Conservation (phyloP, 305 asterid genomes). For the Fraxinus paxiana region DNA sequence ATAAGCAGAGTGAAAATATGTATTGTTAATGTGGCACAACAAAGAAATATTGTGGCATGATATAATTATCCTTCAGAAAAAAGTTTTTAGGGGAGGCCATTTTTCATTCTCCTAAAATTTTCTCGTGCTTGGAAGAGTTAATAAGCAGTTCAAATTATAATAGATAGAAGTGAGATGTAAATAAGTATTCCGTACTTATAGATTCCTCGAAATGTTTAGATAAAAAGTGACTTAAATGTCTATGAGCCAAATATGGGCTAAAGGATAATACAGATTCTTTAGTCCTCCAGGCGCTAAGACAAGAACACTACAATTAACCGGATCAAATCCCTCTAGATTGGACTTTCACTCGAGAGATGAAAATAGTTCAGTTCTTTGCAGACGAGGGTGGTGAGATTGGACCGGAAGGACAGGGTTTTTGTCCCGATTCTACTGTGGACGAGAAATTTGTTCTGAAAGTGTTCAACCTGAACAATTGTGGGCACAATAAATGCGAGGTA, state of each 20-base stretch:
- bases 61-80: not conserved
- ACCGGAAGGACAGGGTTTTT: not conserved
- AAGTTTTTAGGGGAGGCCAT: not conserved
- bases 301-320: not conserved
- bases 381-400: not conserved
- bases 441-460: not conserved
- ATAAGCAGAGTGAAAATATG: not conserved
- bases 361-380: not conserved
- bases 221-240: not conserved
- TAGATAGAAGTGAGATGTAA: not conserved
- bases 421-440: not conserved
- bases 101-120: not conserved
- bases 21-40: not conserved
- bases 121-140: not conserved
- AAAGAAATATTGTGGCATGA: not conserved
- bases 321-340: not conserved
- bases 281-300: not conserved
- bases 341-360: not conserved
- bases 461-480: not conserved
- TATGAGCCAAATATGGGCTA: not conserved
- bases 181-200: not conserved
- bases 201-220: not conserved
- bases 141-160: not conserved
- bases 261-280: not conserved
- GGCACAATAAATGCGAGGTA: not conserved